phyloP scores from a whole-genome alignment of 495 filamentous ascomycete genomes.

The Neurospora sp. region DNA sequence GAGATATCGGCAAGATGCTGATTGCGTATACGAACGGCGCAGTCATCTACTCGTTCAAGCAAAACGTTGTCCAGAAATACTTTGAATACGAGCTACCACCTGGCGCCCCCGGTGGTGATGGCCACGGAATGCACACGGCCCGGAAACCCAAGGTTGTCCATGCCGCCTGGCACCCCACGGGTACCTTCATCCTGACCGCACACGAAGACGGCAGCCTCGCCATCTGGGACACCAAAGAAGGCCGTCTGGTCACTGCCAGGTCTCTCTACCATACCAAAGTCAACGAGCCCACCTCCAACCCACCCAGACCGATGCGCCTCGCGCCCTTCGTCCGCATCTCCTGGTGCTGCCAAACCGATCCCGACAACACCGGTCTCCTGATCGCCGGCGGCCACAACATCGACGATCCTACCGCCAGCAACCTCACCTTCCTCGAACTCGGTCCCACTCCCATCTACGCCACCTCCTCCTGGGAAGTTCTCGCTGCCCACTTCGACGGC shows the following conservation, averaged over 20 bases:
- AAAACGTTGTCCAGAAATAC: conserved; percentile 62
- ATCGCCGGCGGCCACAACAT: conserved; percentile 69
- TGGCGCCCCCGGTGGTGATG: conserved; percentile 80
- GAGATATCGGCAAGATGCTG: conserved; percentile 84
- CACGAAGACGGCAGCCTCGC: conserved; percentile 86
- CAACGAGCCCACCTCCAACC: conserved; percentile 39
- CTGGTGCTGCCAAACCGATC: conserved; percentile 77
- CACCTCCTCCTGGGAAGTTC: conserved; percentile 77
- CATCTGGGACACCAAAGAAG: conserved; percentile 92
- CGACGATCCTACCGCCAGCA: conserved; percentile 49
- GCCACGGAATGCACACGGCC: conserved; percentile 31
- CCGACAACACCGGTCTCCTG: conserved; percentile 83
- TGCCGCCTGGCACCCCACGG: conserved; percentile 89
- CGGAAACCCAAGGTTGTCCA: conserved; percentile 65
- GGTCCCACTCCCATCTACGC: conserved; percentile 82
- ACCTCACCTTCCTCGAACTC: conserved; percentile 80
- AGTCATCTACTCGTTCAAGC: conserved; percentile 86
- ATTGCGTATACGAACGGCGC: conserved; percentile 83
- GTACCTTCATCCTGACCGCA: conserved; percentile 76
- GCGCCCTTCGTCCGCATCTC: conserved; percentile 62
- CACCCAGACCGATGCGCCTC: conserved; percentile 27
- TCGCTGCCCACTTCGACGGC: conserved; percentile 65
- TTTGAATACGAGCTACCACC: conserved; percentile 74
- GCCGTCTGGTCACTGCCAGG: conserved; percentile 71
- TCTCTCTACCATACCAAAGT: conserved; percentile 65